A percentile compares a stretch with the other conserved stretches of the same genome.
phyloP scores from a whole-genome alignment of 2,329 filamentous ascomycete species.

The Cladosporium oxysporum region DNA sequence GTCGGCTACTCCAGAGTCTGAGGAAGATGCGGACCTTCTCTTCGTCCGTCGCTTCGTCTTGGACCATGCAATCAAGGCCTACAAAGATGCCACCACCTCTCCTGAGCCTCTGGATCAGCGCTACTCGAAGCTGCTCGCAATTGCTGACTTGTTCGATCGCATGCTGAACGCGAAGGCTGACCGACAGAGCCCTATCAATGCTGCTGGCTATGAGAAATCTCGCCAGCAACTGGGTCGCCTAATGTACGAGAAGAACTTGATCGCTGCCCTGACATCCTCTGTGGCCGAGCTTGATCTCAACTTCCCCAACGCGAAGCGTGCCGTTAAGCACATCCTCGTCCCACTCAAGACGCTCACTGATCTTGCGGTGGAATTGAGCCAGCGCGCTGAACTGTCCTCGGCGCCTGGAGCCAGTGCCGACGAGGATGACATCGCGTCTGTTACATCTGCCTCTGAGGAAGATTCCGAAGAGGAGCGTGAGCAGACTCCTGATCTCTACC shows the following conservation, averaged over 20 bases:
- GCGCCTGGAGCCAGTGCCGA: slow-evolving; percentile 63
- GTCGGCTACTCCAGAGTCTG: slow-evolving; percentile 61
- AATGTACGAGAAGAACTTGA: slow-evolving; percentile 98
- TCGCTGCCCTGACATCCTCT: slow-evolving; percentile 82
- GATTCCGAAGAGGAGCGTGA: slow-evolving; percentile 58
- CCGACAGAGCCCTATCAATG: slow-evolving; percentile 32
- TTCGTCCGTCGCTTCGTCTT: slow-evolving; percentile 95
- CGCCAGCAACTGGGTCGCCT: slow-evolving; percentile 84
- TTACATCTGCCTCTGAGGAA: slow-evolving; percentile 81
- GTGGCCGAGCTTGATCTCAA: slow-evolving; percentile 96
- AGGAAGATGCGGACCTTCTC: slow-evolving; percentile 79
- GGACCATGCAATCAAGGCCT: slow-evolving; percentile 87
- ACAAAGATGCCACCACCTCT: slow-evolving; percentile 80
- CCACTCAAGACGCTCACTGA: slow-evolving; percentile 85
- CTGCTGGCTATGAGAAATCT: slow-evolving; percentile 46
- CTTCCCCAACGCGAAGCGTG: slow-evolving; percentile 87
- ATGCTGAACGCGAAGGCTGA: slow-evolving; percentile 82
- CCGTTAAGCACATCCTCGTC: slow-evolving; percentile 92
- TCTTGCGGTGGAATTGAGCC: slow-evolving; percentile 82
- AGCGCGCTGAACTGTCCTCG: slow-evolving; percentile 70
- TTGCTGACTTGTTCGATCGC: slow-evolving; percentile 89
- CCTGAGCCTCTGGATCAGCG: slow-evolving; percentile 79
- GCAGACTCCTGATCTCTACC: slow-evolving; percentile 95
- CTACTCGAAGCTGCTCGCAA: slow-evolving; percentile 81
- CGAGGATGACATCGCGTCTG: slow-evolving; percentile 84